Base-by-base conservation (phyloP, 352 stramenopile genomes). In the Globisporangium mamillatum region DNA sequence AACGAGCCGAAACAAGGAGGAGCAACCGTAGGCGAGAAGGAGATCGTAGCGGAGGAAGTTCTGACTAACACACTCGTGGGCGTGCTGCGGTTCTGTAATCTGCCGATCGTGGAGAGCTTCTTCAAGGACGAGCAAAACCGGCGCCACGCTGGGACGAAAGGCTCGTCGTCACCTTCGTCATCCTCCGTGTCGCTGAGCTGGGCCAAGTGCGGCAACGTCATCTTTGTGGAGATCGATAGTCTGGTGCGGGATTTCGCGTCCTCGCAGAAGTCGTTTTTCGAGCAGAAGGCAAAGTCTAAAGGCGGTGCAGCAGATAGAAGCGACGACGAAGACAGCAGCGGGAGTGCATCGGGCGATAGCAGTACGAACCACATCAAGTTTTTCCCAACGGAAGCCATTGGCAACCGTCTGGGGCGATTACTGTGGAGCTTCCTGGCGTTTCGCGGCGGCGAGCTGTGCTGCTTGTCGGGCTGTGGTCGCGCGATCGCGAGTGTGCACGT, bases 391-490 rank as follows among this genome's bases (percentile, higher is more conserved):
- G 81, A 93, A 64, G 74, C 77, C 0, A 82, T 94, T 50, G 87
- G 85, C 0, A 75, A 73, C 22, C 77, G 79, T 1, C 62, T 94
- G 14, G 85, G 87, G 16, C 86, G 88, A 7, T 66, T 93, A 20
- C 57, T 95, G 7, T 94, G 86, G 86, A 93, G 83, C 71, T 92
- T 96, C 46, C 62, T 92, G 55, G 87, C 79, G 1, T 93, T 94
- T 64, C 81, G 86, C 44, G 83, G 83, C n/a, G 82, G 87, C n/a
- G 88, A 94, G 44, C 67, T 92, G 1, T 88, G 81, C 44, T 94
- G 85, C 41, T 64, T 96, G 8, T 72, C 79, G 7, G 84, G 80
- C 0, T 93, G 86, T 62, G 88, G 89, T 0, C 81, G 83, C n/a
- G 81, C 87, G 1, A 78, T 96, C 38, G 89, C 89, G 38, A 94